Conservation (phyloP, 257 asterid species). For the Nicotiana attenuata region DNA sequence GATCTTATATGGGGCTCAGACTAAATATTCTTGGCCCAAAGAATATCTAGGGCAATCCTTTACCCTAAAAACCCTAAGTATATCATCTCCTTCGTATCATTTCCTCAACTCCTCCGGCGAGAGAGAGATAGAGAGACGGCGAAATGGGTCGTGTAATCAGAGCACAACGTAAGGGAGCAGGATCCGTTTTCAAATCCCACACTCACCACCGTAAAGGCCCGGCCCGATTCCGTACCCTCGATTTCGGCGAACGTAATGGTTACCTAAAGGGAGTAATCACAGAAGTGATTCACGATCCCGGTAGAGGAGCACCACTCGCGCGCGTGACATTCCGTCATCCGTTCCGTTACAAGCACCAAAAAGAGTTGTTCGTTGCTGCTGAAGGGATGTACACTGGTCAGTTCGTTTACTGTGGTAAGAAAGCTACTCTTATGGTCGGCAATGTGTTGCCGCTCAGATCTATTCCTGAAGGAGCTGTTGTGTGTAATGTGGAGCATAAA, state of each 20-base stretch:
- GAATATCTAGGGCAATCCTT: too few species aligned
- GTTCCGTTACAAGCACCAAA: constrained; percentile 24
- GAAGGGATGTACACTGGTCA: constrained; percentile 20
- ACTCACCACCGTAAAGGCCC: constrained; percentile 33
- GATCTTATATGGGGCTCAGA: too few species aligned
- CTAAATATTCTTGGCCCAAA: too few species aligned
- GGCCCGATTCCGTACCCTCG: constrained; percentile 26
- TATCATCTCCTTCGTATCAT: not conserved
- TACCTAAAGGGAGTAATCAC: constrained; percentile 26
- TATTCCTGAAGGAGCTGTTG: constrained; percentile 26
- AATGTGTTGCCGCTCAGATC: constrained; percentile 29
- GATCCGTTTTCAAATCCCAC: constrained; percentile 28
- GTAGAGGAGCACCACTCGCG: constrained; percentile 32
- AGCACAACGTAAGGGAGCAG: constrained; percentile 33
- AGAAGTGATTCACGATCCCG: constrained; percentile 30
- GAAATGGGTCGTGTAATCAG: constrained; percentile 30
- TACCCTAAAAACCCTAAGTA: not conserved
- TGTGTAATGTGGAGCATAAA: constrained; percentile 27
- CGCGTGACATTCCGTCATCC: constrained; percentile 25
- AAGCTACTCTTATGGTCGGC: constrained; percentile 27
- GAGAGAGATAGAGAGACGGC: not conserved
- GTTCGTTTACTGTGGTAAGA: constrained; percentile 28
- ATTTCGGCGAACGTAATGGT: constrained; percentile 30
- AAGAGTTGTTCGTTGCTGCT: constrained; percentile 20
- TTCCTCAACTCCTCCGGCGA: not conserved